Evolutionary conservation across 2,329 filamentous ascomycete species (phyloP).

Genomic region (Fusarium torulosum): DNA sequence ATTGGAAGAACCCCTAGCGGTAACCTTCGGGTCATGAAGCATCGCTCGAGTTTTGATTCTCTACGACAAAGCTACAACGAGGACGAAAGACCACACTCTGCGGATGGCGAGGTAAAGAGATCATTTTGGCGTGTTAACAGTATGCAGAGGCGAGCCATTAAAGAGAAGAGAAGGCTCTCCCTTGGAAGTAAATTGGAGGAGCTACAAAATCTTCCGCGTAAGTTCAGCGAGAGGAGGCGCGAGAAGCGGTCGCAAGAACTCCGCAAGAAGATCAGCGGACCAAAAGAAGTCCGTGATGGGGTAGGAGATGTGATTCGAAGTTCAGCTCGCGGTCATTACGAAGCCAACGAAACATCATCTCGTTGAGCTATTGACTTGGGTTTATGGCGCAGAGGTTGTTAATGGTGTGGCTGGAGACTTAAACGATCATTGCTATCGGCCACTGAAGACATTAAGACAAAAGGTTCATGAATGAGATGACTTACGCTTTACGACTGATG

Average conservation of each 20-base stretch:
- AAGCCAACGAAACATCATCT: slow-evolving; percentile 17
- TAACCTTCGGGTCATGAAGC: slow-evolving; percentile 69
- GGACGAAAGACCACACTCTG: slow-evolving; percentile 55
- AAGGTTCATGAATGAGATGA: slow-evolving; percentile 47
- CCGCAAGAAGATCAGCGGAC: slow-evolving; percentile 70
- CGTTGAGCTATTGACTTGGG: slow-evolving; percentile 2
- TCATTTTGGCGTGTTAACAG: slow-evolving; percentile 53
- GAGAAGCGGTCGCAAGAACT: slow-evolving; percentile 71
- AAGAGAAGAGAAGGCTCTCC: slow-evolving; percentile 52
- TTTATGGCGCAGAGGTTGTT: slow-evolving; percentile 3
- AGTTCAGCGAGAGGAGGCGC: slow-evolving; percentile 68
- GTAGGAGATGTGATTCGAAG: slow-evolving; percentile 68
- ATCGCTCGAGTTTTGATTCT: slow-evolving; percentile 63
- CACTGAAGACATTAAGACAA: slow-evolving; percentile 25
- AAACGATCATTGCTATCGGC: slow-evolving; percentile 1
- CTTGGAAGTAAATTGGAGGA: slow-evolving; percentile 64
- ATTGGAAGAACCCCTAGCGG: slow-evolving; percentile 71
- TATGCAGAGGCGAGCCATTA: slow-evolving; percentile 43
- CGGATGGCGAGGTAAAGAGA: slow-evolving; percentile 39
- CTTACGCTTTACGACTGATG: slow-evolving; percentile 45
- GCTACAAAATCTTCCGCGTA: slow-evolving; percentile 65
- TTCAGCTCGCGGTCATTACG: slow-evolving; percentile 37
- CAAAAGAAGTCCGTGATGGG: slow-evolving; percentile 69
- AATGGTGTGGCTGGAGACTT: slow-evolving; percentile 1
- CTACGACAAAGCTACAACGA: slow-evolving; percentile 47